Percentiles rank a stretch among this genome's conserved stretches.
Conservation (phyloP, 129 eudicot genomes). For the Sambucus nigra region DNA sequence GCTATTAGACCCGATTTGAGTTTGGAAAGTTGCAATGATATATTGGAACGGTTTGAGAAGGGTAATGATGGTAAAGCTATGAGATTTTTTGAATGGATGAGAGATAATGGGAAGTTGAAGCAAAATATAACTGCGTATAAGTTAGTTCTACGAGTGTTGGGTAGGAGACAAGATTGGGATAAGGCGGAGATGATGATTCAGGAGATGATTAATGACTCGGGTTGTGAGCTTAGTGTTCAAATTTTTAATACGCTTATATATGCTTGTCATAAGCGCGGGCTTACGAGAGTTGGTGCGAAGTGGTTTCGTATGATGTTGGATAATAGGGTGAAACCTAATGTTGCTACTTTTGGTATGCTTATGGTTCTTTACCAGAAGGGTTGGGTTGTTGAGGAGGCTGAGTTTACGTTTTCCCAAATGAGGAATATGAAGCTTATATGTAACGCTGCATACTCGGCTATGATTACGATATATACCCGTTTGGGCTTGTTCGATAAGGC, state of each 20-base stretch:
- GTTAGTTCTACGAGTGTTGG: constrained; percentile 64
- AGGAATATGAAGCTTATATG: constrained; percentile 42
- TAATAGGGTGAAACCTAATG: constrained; percentile 51
- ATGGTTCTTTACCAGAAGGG: constrained; percentile 82
- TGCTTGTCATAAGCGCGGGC: constrained; percentile 67
- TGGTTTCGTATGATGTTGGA: constrained; percentile 86
- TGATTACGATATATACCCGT: constrained; percentile 90
- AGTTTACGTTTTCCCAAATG: constrained; percentile 70
- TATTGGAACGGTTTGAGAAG: constrained; percentile 49
- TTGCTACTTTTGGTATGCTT: constrained; percentile 91
- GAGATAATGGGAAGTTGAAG: constrained; percentile 52
- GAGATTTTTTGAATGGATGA: constrained; percentile 71
- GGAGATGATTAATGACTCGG: constrained; percentile 50
- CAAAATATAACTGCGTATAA: constrained; percentile 58
- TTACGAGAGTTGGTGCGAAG: constrained; percentile 40
- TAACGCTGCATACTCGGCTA: constrained; percentile 75
- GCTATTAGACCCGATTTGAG: constrained; percentile 28
- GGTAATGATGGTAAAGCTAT: constrained; percentile 44
- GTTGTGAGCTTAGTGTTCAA: constrained; percentile 53
- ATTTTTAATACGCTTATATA: constrained; percentile 70
- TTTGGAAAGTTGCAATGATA: constrained; percentile 38
- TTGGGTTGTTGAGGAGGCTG: constrained; percentile 64
- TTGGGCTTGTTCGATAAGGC: constrained; percentile 56
- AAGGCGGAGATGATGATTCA: constrained; percentile 49
- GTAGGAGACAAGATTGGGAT: constrained; percentile 81